Percentiles rank a stretch among this genome's conserved stretches.
Evolutionary conservation across 495 filamentous ascomycete species (phyloP).

Genomic region (Schizothecium vesticola): DNA sequence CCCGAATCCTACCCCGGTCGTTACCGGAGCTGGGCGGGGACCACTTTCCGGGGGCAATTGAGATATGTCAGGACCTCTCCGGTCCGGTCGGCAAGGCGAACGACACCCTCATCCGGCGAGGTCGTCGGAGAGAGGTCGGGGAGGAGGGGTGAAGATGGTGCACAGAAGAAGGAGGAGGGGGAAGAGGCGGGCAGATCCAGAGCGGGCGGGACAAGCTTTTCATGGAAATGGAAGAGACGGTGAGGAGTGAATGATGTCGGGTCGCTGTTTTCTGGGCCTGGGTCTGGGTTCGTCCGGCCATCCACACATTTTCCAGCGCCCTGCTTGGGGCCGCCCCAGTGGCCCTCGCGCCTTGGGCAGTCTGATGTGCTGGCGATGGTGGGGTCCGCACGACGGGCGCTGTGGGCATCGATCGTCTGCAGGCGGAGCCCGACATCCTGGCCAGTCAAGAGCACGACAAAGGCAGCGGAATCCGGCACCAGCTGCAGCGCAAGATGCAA

Average conservation of each 20-base stretch:
- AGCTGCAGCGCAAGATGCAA: not conserved
- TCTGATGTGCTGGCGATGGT: not conserved
- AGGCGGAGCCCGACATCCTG: not conserved
- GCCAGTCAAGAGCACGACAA: not conserved
- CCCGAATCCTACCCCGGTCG: constrained; percentile 5
- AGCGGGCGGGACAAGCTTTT: not conserved
- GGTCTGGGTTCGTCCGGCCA: not conserved
- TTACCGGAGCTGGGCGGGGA: constrained; percentile 6
- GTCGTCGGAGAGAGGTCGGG: not conserved
- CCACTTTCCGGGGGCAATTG: not conserved
- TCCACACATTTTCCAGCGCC: not conserved
- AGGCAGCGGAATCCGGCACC: not conserved
- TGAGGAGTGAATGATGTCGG: not conserved
- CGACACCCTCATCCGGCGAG: constrained; percentile 1
- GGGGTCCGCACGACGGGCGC: not conserved
- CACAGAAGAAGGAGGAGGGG: not conserved
- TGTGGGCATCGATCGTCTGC: not conserved
- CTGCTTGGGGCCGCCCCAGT: too few species aligned
- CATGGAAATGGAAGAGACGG: not conserved
- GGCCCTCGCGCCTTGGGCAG: not conserved
- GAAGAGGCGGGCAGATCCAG: not conserved
- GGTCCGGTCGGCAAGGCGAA: not conserved
- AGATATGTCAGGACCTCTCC: constrained; percentile 2
- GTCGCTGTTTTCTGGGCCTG: not conserved
- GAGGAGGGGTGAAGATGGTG: not conserved